Evolutionary conservation across 2,329 filamentous ascomycete species (phyloP).

Genomic region (Pseudopithomyces chartarum): DNA sequence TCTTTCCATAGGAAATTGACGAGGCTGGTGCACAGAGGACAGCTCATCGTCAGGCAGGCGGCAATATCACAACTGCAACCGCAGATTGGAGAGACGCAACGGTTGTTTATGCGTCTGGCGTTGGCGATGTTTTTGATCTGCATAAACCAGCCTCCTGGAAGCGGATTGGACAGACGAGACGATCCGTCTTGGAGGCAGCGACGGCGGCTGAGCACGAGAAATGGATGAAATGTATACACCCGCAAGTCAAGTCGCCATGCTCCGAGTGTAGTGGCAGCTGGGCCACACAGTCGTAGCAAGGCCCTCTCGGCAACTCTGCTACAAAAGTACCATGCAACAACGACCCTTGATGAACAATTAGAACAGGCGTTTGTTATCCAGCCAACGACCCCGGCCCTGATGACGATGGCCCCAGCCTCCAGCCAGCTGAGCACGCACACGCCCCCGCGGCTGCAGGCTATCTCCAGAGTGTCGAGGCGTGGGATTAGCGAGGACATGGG

Average conservation of each 20-base stretch:
- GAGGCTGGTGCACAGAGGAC: conserved; percentile 11
- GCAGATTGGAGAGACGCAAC: conserved; percentile 7
- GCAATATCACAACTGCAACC: neutral
- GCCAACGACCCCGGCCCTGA: neutral
- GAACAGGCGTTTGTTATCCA: neutral
- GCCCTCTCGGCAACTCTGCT: too few relatives aligned
- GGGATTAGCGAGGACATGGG: conserved; percentile 14
- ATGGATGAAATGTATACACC: neutral
- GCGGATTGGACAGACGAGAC: conserved; percentile 21
- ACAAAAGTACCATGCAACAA: too few relatives aligned
- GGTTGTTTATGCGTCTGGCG: conserved; percentile 21
- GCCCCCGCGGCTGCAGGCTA: conserved; percentile 27
- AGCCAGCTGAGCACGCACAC: conserved; percentile 12
- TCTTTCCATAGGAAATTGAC: neutral
- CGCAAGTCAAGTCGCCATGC: too few relatives aligned
- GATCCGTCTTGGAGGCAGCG: conserved; percentile 1
- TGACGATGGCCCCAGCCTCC: neutral
- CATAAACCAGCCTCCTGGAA: conserved; percentile 31
- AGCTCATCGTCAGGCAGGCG: conserved; percentile 7
- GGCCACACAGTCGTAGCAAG: too few relatives aligned
- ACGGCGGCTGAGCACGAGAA: neutral
- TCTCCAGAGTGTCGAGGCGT: conserved; percentile 6
- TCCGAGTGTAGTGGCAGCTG: too few relatives aligned
- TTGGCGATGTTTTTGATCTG: conserved; percentile 29
- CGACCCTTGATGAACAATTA: neutral